These are phyloP conservation scores for Henckelia pumila DNA, from an alignment of 257 asterid genomes.

Conservation along the genomic window DNA sequence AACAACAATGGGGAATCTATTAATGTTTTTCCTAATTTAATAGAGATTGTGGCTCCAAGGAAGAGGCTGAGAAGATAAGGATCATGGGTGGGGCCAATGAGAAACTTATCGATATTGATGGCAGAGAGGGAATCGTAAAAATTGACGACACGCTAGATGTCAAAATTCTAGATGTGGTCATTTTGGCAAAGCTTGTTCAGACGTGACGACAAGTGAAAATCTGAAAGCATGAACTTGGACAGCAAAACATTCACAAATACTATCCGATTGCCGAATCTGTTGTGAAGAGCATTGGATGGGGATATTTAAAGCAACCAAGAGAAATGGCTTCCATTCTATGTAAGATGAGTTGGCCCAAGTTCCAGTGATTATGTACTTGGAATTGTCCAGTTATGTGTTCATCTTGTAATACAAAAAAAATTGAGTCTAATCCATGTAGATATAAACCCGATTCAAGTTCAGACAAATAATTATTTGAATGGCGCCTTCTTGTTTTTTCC, in stretches of 20 bases:
- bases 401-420: background rate
- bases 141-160: conserved; percentile 74
- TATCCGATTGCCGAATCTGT: background rate
- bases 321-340: background rate
- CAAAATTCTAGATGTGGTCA: conserved; percentile 73
- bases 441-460: background rate
- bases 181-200: conserved; percentile 66
- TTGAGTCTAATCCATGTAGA: background rate
- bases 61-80: conserved; percentile 75
- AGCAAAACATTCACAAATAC: background rate
- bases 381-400: no score
- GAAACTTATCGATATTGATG: conserved; percentile 86
- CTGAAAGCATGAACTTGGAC: conserved; percentile 3
- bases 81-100: conserved; percentile 87
- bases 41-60: conserved; percentile 65
- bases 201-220: conserved; percentile 23
- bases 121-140: conserved; percentile 86
- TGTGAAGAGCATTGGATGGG: conserved; percentile 6
- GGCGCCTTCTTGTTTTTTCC: background rate
- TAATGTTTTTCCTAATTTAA: conserved; percentile 54
- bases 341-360: background rate
- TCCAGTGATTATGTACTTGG: background rate
- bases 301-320: background rate
- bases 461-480: conserved; percentile 4
- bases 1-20: conserved; percentile 66